Evolutionary conservation across 2,329 filamentous ascomycete species (phyloP), one percentile per base, ranked within the genome.

Genomic region (Escovopsis sp.): DNA sequence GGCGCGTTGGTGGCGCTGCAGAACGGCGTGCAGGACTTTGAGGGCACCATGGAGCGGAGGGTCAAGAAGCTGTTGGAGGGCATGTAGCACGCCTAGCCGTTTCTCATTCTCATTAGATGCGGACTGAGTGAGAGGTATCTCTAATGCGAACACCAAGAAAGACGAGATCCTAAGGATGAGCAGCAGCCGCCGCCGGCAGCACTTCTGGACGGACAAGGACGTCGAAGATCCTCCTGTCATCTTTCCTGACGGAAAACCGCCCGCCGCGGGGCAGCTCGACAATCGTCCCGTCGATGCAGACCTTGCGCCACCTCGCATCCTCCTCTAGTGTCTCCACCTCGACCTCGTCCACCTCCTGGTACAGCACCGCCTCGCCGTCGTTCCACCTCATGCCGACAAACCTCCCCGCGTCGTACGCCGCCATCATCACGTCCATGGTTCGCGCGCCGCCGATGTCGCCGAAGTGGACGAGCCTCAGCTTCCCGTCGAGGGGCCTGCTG

Each of bases 271-370:
- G 80, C 1, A 94, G 64, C 45, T 75, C 72, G 3, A 95, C 75
- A 53, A 94, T 93, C 42, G 82, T 86, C 3, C 89, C 89, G 59
- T 96, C 89, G n/a, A 96, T 69, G 58, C 89, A 96, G 12, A 94
- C 73, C 54, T 88, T 77, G 47, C 89, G 70, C 87, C 87, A 95
- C 41, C 77, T 67, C 38, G 66, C 67, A n/a, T 85, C 77, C 12
- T 73, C 66, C 53, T 91, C 84, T 1, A 65, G 48, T 33, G 85
- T 77, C 12, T 73, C 69, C 38, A 95, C 76, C 45, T 64, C 68
- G 15, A 94, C 50, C 41, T 73, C 73, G 2, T 82, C 73, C 6
- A 91, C 70, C 42, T 75, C 71, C 15, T 82, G 74, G 56, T 95
- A 95, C 0, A 69, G 70, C 1, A 95, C 80, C 3, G 65, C 66